Base-by-base conservation (phyloP, 805 yeast genomes). In the Candida namnaoensis region DNA sequence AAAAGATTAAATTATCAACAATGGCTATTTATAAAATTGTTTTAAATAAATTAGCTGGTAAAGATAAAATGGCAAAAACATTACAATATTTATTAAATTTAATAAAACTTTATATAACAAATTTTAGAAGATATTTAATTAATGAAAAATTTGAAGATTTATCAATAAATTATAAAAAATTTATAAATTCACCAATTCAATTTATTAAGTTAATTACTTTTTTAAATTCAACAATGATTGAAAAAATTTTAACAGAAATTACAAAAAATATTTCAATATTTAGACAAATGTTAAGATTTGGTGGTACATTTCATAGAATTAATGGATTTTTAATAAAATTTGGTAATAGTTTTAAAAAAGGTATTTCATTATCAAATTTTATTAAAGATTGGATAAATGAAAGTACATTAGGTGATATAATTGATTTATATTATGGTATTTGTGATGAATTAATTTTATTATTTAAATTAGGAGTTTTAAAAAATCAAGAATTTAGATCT, bases 211-310 rank as follows among this genome's bases (percentile, higher is more conserved):
- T 57, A 9, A 35, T 54, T 4, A 38, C 54, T 3, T 51, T 61
- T 14, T 36, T 58, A 12, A 54, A 56, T 37, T 51, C 59, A 24
- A 66, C 66, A 3, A 52, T 56, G 36, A 32, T 51, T 28, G 58
- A 64, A 37, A 51, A 59, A 27, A 66, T 66, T 50, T 63, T 67
- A 23, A 54, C 58, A 25, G 79, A 69, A n/a, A 60, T 67, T 44
- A 73, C 71, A 10, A 59, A 56, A 33, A 75, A 71, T 44, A 64
- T 74, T 40, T 73, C 71, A 40, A 60, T 72, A 10, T 83, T 79
- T 57, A 72, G 93, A 58, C 87, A 80, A 53, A 69, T 79, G 41
- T 60, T 82, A 48, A 69, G 91, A 49, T 81, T 81, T 45, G 91
- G 90, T 35, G 75, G 78, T 37, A 69, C 83, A 7, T 88, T 88